Evolutionary conservation across 768 basidiomycete genomes (phyloP).

Genomic region (Amanita molliuscula): DNA sequence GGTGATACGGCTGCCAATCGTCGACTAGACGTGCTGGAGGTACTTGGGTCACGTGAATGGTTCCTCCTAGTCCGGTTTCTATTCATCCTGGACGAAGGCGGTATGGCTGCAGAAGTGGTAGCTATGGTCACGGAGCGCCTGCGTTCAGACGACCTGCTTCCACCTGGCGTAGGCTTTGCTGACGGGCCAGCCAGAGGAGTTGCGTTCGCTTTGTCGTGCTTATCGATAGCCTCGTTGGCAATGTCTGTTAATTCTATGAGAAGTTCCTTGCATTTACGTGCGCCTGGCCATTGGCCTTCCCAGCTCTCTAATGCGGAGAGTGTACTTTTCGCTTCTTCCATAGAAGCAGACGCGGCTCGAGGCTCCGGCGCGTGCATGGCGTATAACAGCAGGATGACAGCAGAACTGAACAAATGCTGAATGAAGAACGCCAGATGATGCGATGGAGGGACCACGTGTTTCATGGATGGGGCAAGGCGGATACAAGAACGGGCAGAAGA

Average conservation of each 20-base stretch:
- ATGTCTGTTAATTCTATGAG: slow-evolving; percentile 61
- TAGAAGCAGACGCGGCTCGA: slow-evolving; percentile 54
- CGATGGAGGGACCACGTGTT: slow-evolving; percentile 73
- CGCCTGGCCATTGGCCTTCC: slow-evolving; percentile 85
- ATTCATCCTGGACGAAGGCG: slow-evolving; percentile 26
- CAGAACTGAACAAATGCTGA: slow-evolving; percentile 82
- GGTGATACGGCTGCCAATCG: slow-evolving; percentile 51
- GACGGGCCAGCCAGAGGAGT: slow-evolving; percentile 16
- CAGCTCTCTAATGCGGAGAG: slow-evolving; percentile 63
- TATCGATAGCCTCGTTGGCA: slow-evolving; percentile 56
- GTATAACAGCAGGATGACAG: slow-evolving; percentile 75
- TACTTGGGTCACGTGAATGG: slow-evolving; percentile 47
- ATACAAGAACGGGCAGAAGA: slow-evolving; percentile 81
- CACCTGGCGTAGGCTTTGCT: slow-evolving; percentile 18
- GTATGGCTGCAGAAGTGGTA: slow-evolving; percentile 23
- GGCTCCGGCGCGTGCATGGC: slow-evolving; percentile 76
- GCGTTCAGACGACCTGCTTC: slow-evolving; percentile 29
- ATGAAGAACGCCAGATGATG: slow-evolving; percentile 87
- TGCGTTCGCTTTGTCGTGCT: slow-evolving; percentile 12
- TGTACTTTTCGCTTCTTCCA: slow-evolving; percentile 76
- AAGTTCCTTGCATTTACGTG: slow-evolving; percentile 77
- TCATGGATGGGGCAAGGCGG: slow-evolving; percentile 75
- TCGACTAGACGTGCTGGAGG: slow-evolving; percentile 27
- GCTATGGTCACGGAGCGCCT: slow-evolving; percentile 48
- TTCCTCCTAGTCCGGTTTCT: slow-evolving; percentile 46